Conservation (phyloP, 2,329 filamentous ascomycete species). For the Neofusicoccum sp. region DNA sequence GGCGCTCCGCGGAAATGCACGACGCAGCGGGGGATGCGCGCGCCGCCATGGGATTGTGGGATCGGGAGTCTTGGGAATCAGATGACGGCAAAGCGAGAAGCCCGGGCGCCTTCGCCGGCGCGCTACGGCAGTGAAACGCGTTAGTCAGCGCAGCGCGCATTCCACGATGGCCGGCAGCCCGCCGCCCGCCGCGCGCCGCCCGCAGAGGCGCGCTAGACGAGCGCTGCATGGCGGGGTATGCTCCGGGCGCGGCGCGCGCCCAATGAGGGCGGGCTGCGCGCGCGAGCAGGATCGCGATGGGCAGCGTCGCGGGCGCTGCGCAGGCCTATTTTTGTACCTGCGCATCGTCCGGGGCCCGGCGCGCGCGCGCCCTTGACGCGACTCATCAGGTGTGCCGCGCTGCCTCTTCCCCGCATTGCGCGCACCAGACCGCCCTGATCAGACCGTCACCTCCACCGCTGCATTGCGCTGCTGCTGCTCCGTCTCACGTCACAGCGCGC, state of each 20-base stretch:
- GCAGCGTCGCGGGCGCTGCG: neutral
- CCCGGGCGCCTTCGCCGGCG: too few relatives aligned
- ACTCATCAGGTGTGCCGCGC: neutral
- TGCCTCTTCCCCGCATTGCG: conserved; percentile 22
- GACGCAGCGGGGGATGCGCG: conserved; percentile 8
- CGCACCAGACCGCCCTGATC: conserved; percentile 11
- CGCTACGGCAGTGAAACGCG: conserved; percentile 2
- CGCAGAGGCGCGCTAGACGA: neutral
- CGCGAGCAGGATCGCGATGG: neutral
- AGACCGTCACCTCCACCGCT: conserved; percentile 9
- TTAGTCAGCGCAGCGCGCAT: conserved; percentile 13
- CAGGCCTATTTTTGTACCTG: conserved; percentile 15
- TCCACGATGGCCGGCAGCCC: neutral
- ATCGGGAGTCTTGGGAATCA: neutral
- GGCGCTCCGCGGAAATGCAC: conserved; percentile 6
- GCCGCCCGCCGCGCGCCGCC: neutral
- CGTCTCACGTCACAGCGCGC: conserved; percentile 16
- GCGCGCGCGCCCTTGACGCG: neutral
- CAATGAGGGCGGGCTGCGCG: neutral
- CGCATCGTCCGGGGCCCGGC: conserved; percentile 6
- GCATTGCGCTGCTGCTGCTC: conserved; percentile 16
- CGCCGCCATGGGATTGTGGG: neutral
- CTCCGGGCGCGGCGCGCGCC: neutral
- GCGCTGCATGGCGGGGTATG: neutral
- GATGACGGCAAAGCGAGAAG: neutral